Percentiles rank a stretch among this genome's conserved stretches.
These are phyloP conservation scores for Heimioporus retisporus DNA, from an alignment of 1,284 basidiomycete genomes.

Conservation along the genomic window DNA sequence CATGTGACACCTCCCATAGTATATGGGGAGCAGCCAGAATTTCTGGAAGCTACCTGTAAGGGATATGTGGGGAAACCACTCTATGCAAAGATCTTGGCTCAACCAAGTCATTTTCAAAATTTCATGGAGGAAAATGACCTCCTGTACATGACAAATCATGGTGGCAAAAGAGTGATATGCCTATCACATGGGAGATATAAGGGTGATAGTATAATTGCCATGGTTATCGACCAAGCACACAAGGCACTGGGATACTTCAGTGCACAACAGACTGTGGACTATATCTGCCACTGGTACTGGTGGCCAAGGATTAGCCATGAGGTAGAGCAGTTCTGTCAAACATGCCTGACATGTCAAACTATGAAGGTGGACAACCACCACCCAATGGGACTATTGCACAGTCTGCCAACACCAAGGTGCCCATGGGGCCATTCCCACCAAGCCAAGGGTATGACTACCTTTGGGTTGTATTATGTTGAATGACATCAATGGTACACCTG, in stretches of 20 bases:
- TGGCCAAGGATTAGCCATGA: conserved; percentile 25
- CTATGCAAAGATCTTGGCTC: background rate
- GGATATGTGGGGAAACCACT: too few species aligned
- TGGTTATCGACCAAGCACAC: conserved; percentile 8
- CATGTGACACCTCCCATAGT: too few species aligned
- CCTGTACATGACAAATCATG: too few species aligned
- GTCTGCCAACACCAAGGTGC: background rate
- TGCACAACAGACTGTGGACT: conserved; percentile 6
- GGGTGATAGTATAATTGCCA: background rate
- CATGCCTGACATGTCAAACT: background rate
- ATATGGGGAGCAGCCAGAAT: too few species aligned
- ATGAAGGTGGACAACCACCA: background rate
- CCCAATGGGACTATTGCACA: background rate
- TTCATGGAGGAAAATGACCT: background rate
- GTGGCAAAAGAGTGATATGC: background rate
- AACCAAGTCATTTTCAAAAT: background rate
- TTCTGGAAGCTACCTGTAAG: too few species aligned
- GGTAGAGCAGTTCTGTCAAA: conserved; percentile 21
- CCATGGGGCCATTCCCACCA: too few species aligned
- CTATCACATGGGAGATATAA: background rate
- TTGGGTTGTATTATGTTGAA: too few species aligned
- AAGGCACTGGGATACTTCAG: conserved; percentile 36
- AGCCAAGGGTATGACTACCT: too few species aligned
- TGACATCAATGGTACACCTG: too few species aligned
- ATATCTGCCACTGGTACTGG: conserved; percentile 9